Evolutionary conservation across 495 filamentous ascomycete species (phyloP), one percentile per base, ranked within the genome.

Genomic region (Penicillium macrosclerotiorum): DNA sequence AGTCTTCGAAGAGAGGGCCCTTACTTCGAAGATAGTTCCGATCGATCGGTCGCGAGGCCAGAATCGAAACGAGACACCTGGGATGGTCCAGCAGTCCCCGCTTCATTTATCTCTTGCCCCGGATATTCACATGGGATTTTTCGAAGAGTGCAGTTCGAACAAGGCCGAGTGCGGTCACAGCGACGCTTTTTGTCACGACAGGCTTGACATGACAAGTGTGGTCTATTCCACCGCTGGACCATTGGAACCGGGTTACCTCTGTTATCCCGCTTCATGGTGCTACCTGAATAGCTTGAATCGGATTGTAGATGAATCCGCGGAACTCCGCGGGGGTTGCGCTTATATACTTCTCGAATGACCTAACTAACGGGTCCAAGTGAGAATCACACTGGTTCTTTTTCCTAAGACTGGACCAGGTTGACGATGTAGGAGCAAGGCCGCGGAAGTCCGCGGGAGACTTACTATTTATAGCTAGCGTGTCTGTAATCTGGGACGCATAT

Each of bases 181-280:
- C 61, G 56, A 7, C 51, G 39, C 27, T 64, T 63, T 41, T 60
- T 58, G 14, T 53, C 46, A 8, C 61, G 56, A 45, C 63, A 64
- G 5, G 45, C 39, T 9, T 23, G 26, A 22, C 61, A 67, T 4
- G 61, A 59, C 27, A 55, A 24, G 1, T 53, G 41, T 8, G 57
- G 47, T 31, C 52, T 38, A 14, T 30, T 42, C 59, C 54, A 61
- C 24, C 43, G 38, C 17, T 54, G 45, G 11, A 47, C 40, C 40
- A 44, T 46, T 13, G 37, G 22, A 5, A 55, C 37, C 2, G 52
- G 40, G 26, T 45, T 33, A 1, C 53, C 51, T 24, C n/a, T 13
- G 8, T 30, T 45, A 27, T 53, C 30, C 26, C 55, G 48, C 25
- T 64, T 54, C 61, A 59, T 64, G 19, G n/a, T 51, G 41, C 8